A percentile compares a stretch with the other conserved stretches of the same genome.
phyloP scores from a whole-genome alignment of 164 flowering plant genomes.

The Akebia trifoliata region DNA sequence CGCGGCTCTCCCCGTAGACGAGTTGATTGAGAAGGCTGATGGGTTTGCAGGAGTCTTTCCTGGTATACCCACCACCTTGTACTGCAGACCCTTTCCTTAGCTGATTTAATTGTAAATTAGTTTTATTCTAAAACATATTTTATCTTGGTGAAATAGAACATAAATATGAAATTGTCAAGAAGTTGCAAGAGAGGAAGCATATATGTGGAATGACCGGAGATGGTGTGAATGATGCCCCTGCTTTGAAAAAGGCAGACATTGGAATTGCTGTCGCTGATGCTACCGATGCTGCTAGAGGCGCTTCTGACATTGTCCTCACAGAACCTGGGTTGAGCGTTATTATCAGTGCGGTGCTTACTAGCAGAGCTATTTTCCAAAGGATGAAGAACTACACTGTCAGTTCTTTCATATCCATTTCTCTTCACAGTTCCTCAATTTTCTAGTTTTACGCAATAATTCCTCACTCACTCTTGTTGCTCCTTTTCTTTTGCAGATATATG shows the following conservation, averaged over 20 bases:
- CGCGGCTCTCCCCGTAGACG: constrained; percentile 40
- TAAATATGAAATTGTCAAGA: constrained; percentile 40
- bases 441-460: not conserved
- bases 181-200: constrained; percentile 39
- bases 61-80: constrained; percentile 7
- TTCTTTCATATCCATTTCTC: constrained; percentile 1
- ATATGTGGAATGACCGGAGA: constrained; percentile 51
- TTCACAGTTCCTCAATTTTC: not conserved
- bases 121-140: not conserved
- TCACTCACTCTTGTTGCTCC: not conserved
- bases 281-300: constrained; percentile 95
- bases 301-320: constrained; percentile 94
- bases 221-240: constrained; percentile 51
- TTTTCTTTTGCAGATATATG: constrained; percentile 65
- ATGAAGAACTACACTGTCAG: constrained; percentile 95
- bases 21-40: constrained; percentile 44
- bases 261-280: constrained; percentile 55
- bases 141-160: constrained; percentile 25
- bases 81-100: not conserved
- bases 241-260: constrained; percentile 44
- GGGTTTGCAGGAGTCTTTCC: constrained; percentile 49
- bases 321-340: constrained; percentile 97
- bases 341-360: constrained; percentile 92
- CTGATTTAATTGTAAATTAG: not conserved
- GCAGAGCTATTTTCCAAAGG: constrained; percentile 97